Evolutionary conservation across 2,329 filamentous ascomycete genomes (phyloP), one percentile per base, ranked within the genome.

Genomic region (Penicillium concentricum): DNA sequence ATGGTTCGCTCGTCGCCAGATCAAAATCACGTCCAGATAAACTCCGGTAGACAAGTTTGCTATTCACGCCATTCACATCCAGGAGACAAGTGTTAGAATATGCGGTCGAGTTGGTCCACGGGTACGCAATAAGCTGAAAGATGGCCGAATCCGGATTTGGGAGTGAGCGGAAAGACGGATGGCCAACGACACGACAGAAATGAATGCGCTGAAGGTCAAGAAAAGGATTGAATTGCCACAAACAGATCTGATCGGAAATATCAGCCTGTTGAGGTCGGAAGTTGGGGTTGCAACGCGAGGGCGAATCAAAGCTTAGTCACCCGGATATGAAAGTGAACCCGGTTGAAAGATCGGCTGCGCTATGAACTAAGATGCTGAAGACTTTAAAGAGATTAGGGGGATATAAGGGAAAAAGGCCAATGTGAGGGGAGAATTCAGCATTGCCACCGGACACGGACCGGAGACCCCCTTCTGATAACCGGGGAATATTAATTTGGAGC

Each of bases 41-140:
- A 15, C 47, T 42, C 38, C 44, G 45, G 32, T 61, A 24, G 56
- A 65, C 56, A 49, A 57, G 48, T 28, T 51, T 44, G 44, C 58
- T 53, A 37, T 51, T 37, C 46, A 53, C 56, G 43, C 57, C 61
- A 60, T 69, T 60, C 62, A 66, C 64, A 48, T 35, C 51, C 43
- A 24, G 54, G 38, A 54, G 45, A 46, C 38, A 59, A 54, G 44
- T 53, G 37, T 56, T 47, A 34, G 44, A 54, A 32, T 60, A 20
- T 65, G 62, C 59, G 64, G 59, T 45, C 57, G 62, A 63, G 41
- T 56, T n/a, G 20, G 38, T 30, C 5, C 32, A 35, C 44, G 28
- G 18, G 44, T 24, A 41, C 28, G 38, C 34, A 26, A 35, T 52
- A 48, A 54, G 51, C 51, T 56, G 61, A 60, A 49, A 58, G 45